phyloP scores from a whole-genome alignment of 805 yeast genomes.

The Pichia thaimueangensis region DNA sequence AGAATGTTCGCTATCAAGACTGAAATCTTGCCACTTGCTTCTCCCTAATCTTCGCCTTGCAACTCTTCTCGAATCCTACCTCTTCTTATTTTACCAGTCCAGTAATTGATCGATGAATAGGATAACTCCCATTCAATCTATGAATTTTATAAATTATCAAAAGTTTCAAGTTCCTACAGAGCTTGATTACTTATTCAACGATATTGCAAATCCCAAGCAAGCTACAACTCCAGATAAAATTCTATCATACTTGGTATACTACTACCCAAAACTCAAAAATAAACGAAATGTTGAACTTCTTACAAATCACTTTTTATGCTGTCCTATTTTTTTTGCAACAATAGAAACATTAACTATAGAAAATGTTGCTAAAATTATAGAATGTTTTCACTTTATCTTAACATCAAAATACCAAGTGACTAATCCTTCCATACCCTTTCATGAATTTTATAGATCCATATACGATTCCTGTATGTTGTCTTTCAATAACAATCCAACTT shows the following conservation, averaged over 20 bases:
- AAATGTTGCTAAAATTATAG: slow-evolving; percentile 36
- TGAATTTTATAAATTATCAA: background rate
- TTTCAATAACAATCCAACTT: slow-evolving; percentile 11
- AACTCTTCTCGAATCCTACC: too few species aligned
- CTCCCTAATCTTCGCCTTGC: too few species aligned
- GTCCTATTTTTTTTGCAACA: slow-evolving; percentile 32
- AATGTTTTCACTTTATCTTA: slow-evolving; percentile 40
- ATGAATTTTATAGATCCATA: slow-evolving; percentile 33
- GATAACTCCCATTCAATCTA: too few species aligned
- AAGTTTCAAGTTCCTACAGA: slow-evolving; percentile 29
- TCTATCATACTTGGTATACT: slow-evolving; percentile 44
- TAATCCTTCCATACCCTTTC: slow-evolving; percentile 41
- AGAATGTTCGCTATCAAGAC: too few species aligned
- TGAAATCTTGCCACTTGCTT: too few species aligned
- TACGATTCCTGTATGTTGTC: slow-evolving; percentile 6
- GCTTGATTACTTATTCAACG: slow-evolving; percentile 41
- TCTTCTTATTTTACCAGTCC: too few species aligned
- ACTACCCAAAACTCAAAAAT: slow-evolving; percentile 43
- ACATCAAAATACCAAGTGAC: slow-evolving; percentile 42
- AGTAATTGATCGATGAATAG: too few species aligned
- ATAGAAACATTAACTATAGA: slow-evolving; percentile 23
- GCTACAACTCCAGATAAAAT: slow-evolving; percentile 24
- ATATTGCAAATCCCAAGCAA: slow-evolving; percentile 35
- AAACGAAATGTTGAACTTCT: slow-evolving; percentile 40
- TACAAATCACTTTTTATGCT: slow-evolving; percentile 38